phyloP scores from a whole-genome alignment of 352 stramenopile genomes.

The Phytophthora macrochlamydospora region DNA sequence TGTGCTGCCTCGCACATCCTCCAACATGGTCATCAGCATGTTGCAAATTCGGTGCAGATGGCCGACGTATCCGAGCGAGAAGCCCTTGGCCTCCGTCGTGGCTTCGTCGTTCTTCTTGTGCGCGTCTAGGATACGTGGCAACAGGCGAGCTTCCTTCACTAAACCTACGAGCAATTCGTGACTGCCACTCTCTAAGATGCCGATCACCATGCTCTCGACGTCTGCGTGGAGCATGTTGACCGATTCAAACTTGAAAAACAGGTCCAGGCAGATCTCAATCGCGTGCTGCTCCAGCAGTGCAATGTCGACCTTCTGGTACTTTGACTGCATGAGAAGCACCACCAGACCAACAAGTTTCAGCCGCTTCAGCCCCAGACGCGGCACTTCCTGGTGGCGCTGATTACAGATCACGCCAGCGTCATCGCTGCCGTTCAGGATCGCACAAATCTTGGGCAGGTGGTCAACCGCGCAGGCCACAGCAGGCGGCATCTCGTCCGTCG shows the following conservation, averaged over 20 bases:
- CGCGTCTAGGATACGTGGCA: conserved; percentile 76
- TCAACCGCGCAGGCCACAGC: conserved; percentile 60
- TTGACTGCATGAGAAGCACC: conserved; percentile 83
- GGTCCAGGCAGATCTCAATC: conserved; percentile 76
- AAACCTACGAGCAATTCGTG: conserved; percentile 74
- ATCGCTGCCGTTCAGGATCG: conserved; percentile 67
- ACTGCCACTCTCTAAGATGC: conserved; percentile 82
- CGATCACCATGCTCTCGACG: conserved; percentile 86
- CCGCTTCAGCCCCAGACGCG: conserved; percentile 72
- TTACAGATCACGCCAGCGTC: conserved; percentile 76
- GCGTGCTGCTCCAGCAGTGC: conserved; percentile 68
- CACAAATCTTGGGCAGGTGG: conserved; percentile 67
- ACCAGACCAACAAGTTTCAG: conserved; percentile 84
- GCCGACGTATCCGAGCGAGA: conserved; percentile 80
- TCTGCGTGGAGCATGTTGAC: conserved; percentile 90
- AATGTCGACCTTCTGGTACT: conserved; percentile 82
- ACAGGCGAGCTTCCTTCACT: conserved; percentile 74
- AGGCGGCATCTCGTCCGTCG: conserved; percentile 64
- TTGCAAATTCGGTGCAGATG: conserved; percentile 88
- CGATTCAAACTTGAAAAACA: conserved; percentile 90
- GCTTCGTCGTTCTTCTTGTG: conserved; percentile 82
- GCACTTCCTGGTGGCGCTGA: conserved; percentile 74
- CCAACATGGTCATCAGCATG: conserved; percentile 82
- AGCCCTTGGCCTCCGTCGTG: conserved; percentile 57
- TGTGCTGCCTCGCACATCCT: conserved; percentile 72